Conservation (phyloP, 495 filamentous ascomycete species). For the Pseudevernia furfuracea region DNA sequence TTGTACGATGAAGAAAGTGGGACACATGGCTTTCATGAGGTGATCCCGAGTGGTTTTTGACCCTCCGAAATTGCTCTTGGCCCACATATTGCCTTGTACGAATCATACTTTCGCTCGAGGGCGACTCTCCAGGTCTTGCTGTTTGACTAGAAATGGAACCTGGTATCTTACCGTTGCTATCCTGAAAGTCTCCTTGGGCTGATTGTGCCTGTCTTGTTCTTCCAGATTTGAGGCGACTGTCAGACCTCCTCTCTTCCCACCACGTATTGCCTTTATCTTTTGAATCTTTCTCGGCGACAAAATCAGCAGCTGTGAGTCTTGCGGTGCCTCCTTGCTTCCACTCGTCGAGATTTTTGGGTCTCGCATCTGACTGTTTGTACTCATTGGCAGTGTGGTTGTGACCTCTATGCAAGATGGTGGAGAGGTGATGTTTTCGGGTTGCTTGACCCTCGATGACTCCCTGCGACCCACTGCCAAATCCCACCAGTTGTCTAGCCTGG, state of each 20-base stretch:
- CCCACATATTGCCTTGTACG: slow-evolving; percentile 20
- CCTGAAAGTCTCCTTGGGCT: slow-evolving; percentile 45
- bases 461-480: slow-evolving; percentile 20
- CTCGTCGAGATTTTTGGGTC: slow-evolving; percentile 45
- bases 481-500: slow-evolving; percentile 23
- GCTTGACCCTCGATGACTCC: slow-evolving; percentile 1
- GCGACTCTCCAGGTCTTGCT: background rate
- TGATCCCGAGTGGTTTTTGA: background rate
- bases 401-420: slow-evolving; percentile 38
- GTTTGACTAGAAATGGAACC: background rate
- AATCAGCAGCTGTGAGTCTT: slow-evolving; percentile 40
- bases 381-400: slow-evolving; percentile 37
- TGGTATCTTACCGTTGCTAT: slow-evolving; percentile 39
- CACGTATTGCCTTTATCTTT: slow-evolving; percentile 40
- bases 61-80: slow-evolving; percentile 2
- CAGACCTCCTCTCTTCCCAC: slow-evolving; percentile 43
- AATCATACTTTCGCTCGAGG: background rate
- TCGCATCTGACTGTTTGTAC: slow-evolving; percentile 36
- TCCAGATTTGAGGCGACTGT: slow-evolving; percentile 34
- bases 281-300: slow-evolving; percentile 37
- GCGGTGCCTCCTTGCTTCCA: slow-evolving; percentile 51
- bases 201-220: slow-evolving; percentile 34
- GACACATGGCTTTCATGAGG: slow-evolving; percentile 8
- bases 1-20: slow-evolving; percentile 10
- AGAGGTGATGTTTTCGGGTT: slow-evolving; percentile 32